phyloP scores from a whole-genome alignment of 108 stramenopile species.

The Chaetoceros tenuissimus region DNA sequence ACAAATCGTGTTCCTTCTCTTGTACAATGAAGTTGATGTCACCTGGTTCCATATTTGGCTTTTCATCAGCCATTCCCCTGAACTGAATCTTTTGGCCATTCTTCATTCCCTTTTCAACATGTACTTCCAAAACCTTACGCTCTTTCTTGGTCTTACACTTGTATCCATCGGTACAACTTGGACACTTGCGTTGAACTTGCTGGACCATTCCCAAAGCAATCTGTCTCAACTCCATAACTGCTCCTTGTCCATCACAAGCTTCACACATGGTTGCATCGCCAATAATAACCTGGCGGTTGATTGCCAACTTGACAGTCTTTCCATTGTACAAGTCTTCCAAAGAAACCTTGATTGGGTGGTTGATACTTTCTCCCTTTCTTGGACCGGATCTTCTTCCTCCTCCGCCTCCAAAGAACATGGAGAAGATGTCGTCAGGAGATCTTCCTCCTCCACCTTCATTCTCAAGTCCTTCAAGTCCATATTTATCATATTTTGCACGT shows the following conservation, averaged over 20 bases:
- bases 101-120: slow-evolving; percentile 93
- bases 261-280: slow-evolving; percentile 71
- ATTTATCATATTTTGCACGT: slow-evolving; percentile 82
- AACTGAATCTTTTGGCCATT: slow-evolving; percentile 93
- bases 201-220: slow-evolving; percentile 97
- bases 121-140: slow-evolving; percentile 90
- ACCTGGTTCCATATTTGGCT: slow-evolving; percentile 92
- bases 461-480: slow-evolving; percentile 81
- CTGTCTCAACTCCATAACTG: slow-evolving; percentile 86
- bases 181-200: slow-evolving; percentile 82
- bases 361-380: slow-evolving; percentile 89
- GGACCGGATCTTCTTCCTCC: slow-evolving; percentile 60
- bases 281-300: slow-evolving; percentile 88
- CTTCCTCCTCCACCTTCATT: slow-evolving; percentile 56
- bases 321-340: slow-evolving; percentile 99
- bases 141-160: slow-evolving; percentile 68
- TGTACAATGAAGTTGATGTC: slow-evolving; percentile 96
- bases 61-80: slow-evolving; percentile 92
- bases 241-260: slow-evolving; percentile 86
- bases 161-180: slow-evolving; percentile 73
- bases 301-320: slow-evolving; percentile 91
- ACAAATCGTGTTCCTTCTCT: slow-evolving; percentile 92
- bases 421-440: slow-evolving; percentile 83
- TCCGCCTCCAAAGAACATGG: slow-evolving; percentile 94
- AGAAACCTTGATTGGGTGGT: slow-evolving; percentile 88